Conservation (phyloP, 345 rosid genomes). For the Zanthoxylum bungeanum region DNA sequence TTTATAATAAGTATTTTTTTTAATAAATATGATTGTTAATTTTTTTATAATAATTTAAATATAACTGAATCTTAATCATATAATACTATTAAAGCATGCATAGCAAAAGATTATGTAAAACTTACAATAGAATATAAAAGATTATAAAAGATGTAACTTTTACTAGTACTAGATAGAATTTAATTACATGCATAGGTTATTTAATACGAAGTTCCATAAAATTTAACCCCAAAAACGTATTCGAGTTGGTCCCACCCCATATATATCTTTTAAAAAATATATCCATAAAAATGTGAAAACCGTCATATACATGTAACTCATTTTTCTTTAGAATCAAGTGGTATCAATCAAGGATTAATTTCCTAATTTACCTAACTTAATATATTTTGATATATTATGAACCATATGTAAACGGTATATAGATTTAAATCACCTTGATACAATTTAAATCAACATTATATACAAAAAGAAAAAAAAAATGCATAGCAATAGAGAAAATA, state of each 20-base stretch:
- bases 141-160: background rate
- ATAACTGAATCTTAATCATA: too few species aligned
- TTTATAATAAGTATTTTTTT: too few species aligned
- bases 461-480: background rate
- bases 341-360: background rate
- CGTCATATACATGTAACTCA: background rate
- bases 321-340: background rate
- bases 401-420: background rate
- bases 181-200: too few species aligned
- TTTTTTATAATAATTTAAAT: too few species aligned
- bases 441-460: background rate
- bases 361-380: background rate
- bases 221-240: too few species aligned
- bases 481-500: background rate
- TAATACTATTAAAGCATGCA: too few species aligned
- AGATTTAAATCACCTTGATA: background rate
- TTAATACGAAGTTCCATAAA: background rate
- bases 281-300: constrained; percentile 6
- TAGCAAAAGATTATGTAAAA: too few species aligned
- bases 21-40: too few species aligned
- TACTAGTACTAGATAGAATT: background rate
- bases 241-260: too few species aligned
- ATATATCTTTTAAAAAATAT: too few species aligned
- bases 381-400: constrained; percentile 2
- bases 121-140: too few species aligned